Evolutionary conservation across 2,329 filamentous ascomycete species (phyloP), one percentile per base, ranked within the genome.

Genomic region (Fusarium robinianum): DNA sequence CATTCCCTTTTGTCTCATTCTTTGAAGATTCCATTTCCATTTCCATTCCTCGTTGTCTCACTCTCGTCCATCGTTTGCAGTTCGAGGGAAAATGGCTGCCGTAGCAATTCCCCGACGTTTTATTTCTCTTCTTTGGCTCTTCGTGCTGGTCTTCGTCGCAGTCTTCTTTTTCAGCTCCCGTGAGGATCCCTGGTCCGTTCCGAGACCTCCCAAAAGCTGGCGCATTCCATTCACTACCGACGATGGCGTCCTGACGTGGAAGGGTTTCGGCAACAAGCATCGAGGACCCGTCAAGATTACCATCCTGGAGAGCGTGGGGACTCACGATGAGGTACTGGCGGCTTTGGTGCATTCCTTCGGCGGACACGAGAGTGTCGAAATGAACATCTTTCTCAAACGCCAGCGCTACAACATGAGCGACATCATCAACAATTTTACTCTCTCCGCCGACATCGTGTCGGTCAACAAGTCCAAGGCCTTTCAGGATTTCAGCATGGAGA

Each of bases 271-370:
- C 14, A 27, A 30, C 21, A 29, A 51, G 40, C 27, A 36, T 8
- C 31, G 49, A 2, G 49, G 53, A 12, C 51, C 55, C 23, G 41
- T 62, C 21, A 55, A 55, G 29, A 58, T 63, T 18, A 40, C 61
- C 37, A 53, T 63, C 26, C n/a, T 53, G 15, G 60, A 63, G 53
- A 49, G 58, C n/a, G 49, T 46, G 14, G 58, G 60, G 16, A 58
- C 53, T 5, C 60, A 63, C 51, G 60, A 63, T 19, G 60, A 63
- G 46, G 60, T 63, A 14, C 45, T 51, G 10, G 55, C 60, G 26
- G 60, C 60, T 6, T 46, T 63, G 5, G 44, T 63, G 22, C 46
- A 59, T 42, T 49, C 60, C 9, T 63, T 63, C 25, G 60, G 60
- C 10, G 48, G 44, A 34, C 53, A 55, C 8, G 35, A 47, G 18